Conservation (phyloP, 805 yeast species). For the Saturnispora dispora region DNA sequence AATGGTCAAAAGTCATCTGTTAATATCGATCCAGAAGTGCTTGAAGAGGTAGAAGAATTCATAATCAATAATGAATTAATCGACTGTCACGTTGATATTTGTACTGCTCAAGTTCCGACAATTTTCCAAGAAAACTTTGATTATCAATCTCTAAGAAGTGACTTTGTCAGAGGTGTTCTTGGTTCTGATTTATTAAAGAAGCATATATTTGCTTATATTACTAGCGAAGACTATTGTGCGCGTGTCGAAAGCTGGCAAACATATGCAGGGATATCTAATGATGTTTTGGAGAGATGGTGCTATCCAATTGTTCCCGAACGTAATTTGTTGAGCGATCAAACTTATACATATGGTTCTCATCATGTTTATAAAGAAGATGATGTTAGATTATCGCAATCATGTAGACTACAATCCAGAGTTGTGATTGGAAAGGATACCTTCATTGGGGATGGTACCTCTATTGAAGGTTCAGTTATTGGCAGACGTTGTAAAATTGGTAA, state of each 20-base stretch:
- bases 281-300: slow-evolving; percentile 83
- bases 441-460: slow-evolving; percentile 64
- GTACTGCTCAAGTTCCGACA: slow-evolving; percentile 90
- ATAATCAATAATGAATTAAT: slow-evolving; percentile 83
- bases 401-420: slow-evolving; percentile 70
- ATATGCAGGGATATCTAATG: slow-evolving; percentile 84
- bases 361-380: slow-evolving; percentile 85
- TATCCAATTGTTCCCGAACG: slow-evolving; percentile 88
- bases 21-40: slow-evolving; percentile 72
- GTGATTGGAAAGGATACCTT: slow-evolving; percentile 71
- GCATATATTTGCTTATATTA: slow-evolving; percentile 79
- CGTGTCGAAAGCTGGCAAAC: slow-evolving; percentile 95
- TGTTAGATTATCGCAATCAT: slow-evolving; percentile 89
- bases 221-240: slow-evolving; percentile 77
- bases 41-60: slow-evolving; percentile 69
- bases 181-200: slow-evolving; percentile 86
- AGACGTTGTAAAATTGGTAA: slow-evolving; percentile 78
- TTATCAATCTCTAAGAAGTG: slow-evolving; percentile 76
- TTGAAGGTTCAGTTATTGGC: slow-evolving; percentile 74
- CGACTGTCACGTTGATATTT: slow-evolving; percentile 94
- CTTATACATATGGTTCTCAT: slow-evolving; percentile 71
- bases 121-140: slow-evolving; percentile 95
- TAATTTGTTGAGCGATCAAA: slow-evolving; percentile 60
- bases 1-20: slow-evolving; percentile 41
- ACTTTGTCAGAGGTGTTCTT: slow-evolving; percentile 84